These are phyloP conservation scores for Ceratobasidium theobromae DNA, from an alignment of 1,284 basidiomycete genomes.

Conservation along the genomic window DNA sequence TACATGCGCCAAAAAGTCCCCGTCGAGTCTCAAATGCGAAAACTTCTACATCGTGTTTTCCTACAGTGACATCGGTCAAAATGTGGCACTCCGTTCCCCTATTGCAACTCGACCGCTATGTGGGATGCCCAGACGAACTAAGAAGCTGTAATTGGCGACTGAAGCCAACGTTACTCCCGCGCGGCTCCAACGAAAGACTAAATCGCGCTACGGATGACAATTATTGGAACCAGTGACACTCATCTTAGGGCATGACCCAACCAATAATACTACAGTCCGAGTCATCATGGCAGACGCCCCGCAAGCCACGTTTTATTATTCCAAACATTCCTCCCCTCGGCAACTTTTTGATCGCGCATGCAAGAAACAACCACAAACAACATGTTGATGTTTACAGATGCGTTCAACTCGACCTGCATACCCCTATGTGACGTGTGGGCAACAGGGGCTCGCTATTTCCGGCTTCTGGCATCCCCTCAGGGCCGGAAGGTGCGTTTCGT, in stretches of 20 bases:
- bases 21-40: too few relatives aligned
- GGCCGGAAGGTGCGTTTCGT: background rate
- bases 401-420: too few relatives aligned
- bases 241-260: background rate
- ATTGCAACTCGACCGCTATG: background rate
- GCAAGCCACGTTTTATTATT: background rate
- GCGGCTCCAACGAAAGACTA: background rate
- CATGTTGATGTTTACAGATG: background rate
- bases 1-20: too few relatives aligned
- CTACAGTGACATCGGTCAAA: too few relatives aligned
- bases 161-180: background rate
- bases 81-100: background rate
- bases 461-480: background rate
- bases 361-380: background rate
- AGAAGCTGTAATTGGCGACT: background rate
- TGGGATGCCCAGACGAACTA: background rate
- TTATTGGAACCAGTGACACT: too few relatives aligned
- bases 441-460: background rate
- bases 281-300: background rate
- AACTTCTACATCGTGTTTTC: too few relatives aligned
- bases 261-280: background rate
- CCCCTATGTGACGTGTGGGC: background rate
- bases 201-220: too few relatives aligned
- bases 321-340: background rate
- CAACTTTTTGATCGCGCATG: background rate